A percentile compares a stretch with the other conserved stretches of the same genome.
Evolutionary conservation across 768 basidiomycete genomes (phyloP).

Genomic region (Tricholoma sp.): DNA sequence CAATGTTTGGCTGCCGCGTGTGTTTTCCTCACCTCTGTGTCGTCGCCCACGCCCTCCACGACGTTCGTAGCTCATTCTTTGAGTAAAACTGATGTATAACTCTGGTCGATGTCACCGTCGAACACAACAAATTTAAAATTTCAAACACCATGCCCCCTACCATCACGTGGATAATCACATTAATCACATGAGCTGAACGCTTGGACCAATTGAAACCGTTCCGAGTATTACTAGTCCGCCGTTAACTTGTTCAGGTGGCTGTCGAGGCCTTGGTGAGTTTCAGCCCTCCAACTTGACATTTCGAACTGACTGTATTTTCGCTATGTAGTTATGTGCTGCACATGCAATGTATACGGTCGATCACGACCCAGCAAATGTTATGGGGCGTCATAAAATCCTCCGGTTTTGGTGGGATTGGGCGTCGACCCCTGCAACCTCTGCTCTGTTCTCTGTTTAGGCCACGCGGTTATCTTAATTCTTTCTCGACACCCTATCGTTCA

Average conservation of each 20-base stretch:
- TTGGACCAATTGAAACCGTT: background rate
- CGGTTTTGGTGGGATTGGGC: background rate
- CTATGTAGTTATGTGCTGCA: slow-evolving; percentile 50
- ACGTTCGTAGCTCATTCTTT: slow-evolving; percentile 56
- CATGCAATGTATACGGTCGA: slow-evolving; percentile 70
- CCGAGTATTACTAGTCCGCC: background rate
- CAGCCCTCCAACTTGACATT: background rate
- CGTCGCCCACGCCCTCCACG: slow-evolving; percentile 45
- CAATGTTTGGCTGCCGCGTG: slow-evolving; percentile 11
- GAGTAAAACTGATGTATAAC: slow-evolving; percentile 17
- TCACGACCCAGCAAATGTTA: slow-evolving; percentile 41
- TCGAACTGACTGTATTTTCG: background rate
- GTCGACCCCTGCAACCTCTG: background rate
- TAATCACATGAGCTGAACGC: slow-evolving; percentile 1
- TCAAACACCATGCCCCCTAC: background rate
- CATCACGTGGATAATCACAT: background rate
- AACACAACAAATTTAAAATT: background rate
- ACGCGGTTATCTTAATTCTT: background rate
- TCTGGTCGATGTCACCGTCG: slow-evolving; percentile 8
- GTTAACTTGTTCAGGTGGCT: background rate
- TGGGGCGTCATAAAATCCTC: slow-evolving; percentile 8
- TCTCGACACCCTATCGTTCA: background rate
- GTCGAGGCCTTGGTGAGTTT: slow-evolving; percentile 11
- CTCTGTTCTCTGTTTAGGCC: background rate
- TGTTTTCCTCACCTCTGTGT: slow-evolving; percentile 47